Base-by-base conservation (phyloP, 352 stramenopile genomes). In the Phytophthora rubi region DNA sequence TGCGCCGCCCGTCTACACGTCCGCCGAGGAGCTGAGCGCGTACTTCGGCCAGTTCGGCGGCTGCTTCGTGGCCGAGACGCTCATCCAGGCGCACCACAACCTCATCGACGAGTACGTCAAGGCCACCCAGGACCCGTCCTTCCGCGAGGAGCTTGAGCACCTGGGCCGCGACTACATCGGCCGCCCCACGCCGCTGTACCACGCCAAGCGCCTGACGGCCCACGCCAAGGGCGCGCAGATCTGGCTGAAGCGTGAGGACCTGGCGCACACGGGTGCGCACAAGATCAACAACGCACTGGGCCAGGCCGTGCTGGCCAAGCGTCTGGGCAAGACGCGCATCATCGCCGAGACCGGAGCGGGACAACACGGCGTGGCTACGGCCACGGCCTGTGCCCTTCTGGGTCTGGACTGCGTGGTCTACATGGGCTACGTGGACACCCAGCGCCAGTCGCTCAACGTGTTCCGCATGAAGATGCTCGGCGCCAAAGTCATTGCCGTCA, bases 401-500 rank as follows among this genome's bases (percentile, higher is more conserved):
- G 96, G 93, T 12, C 78, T 99, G 18, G 93, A 99, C 45, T 99
- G 97, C 72, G 98, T 93, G 6, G 91, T 99, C 7, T 99, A 99
- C 92, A 99, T 99, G 98, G 98, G 98, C 71, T 98, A 97, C 59
- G 94, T 98, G 21, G 98, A 99, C 86, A 99, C 97, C 55, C 85
- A 98, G 78, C 86, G 97, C 70, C 98, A 99, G 86, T 95, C 86
- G 75, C 88, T 99, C 9, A 99, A 99, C 79, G 98, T 99, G 5
- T 99, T 99, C 75, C 94, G 97, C 55, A 99, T 99, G 98, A 99
- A 99, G 77, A 99, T 99, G 79, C 92, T 99, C n/a, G 97, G 98
- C 54, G 97, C 97, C 28, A 99, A 98, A 79, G 97, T 99, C 15
- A 82, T 99, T n/a, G 95, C 97, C 10, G 97, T 99, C n/a, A 90